Evolutionary conservation across 805 yeast genomes (phyloP).

Genomic region (Lachancea quebecensis): DNA sequence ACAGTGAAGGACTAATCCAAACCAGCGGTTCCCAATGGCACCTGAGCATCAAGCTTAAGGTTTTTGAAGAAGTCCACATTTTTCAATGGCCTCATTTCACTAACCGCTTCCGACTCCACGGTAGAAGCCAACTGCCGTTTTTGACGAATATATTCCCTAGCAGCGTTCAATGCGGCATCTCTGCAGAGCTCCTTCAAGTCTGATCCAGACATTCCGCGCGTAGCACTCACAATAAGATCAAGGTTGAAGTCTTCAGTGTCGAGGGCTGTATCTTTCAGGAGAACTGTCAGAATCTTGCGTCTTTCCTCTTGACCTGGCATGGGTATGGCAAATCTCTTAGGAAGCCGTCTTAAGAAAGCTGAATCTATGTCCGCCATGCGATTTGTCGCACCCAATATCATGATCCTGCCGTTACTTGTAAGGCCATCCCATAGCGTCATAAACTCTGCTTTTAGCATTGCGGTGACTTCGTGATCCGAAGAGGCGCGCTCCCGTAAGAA

Average conservation of each 20-base stretch:
- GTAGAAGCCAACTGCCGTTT: constrained; percentile 40
- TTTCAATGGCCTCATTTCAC: constrained; percentile 53
- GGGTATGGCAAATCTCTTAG: constrained; percentile 75
- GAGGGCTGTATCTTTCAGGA: constrained; percentile 58
- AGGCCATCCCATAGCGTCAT: constrained; percentile 98
- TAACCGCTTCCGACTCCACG: constrained; percentile 22
- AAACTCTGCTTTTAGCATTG: constrained; percentile 90
- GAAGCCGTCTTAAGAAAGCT: constrained; percentile 89
- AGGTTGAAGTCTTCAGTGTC: constrained; percentile 52
- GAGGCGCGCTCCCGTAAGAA: constrained; percentile 80
- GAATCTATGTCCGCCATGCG: constrained; percentile 85
- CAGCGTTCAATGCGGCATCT: constrained; percentile 86
- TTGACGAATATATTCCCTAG: constrained; percentile 70
- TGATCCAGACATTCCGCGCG: constrained; percentile 81
- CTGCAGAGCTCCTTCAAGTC: constrained; percentile 88
- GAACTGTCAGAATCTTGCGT: constrained; percentile 56
- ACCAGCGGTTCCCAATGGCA: constrained; percentile 18
- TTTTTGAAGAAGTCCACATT: constrained; percentile 55
- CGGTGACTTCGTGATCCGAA: constrained; percentile 90
- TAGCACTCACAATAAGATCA: constrained; percentile 49
- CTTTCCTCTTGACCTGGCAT: constrained; percentile 69
- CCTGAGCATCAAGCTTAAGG: constrained; percentile 18
- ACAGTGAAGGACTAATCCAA: constrained; percentile 13
- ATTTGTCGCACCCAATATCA: constrained; percentile 93
- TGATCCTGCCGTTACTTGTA: constrained; percentile 63